Base-by-base conservation (phyloP, 1,284 basidiomycete species). In the Leucoagaricus sp. region DNA sequence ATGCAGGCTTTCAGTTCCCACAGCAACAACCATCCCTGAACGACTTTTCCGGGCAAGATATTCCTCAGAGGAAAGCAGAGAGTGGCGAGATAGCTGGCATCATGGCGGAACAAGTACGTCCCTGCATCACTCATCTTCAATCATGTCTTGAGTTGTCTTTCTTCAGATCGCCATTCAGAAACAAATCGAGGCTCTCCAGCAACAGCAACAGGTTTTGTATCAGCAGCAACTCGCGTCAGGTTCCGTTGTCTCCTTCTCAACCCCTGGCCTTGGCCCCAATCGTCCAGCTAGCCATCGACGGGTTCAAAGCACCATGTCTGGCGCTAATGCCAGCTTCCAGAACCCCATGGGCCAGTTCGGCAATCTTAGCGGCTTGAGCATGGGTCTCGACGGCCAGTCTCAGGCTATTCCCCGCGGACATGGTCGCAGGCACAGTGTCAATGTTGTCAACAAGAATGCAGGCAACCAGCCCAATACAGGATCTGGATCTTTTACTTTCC, bases 341-440 rank as follows among this genome's bases (percentile, higher is more conserved):
- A 75, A 80, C 58, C 78, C 84, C 3, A 87, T 90, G 80, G 82
- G 83, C 53, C 86, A 91, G 64, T 89, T 90, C 64, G 81, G 79
- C 51, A 83, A 77, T 57, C 69, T 89, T 58, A 72, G 73, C 58
- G 77, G 74, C 55, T 69, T 89, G 12, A 81, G 78, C 31, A 68
- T 90, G 59, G 85, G 82, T 26, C 70, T 89, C 38, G 89, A 90
- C 64, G 81, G 80, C 13, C 86, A 89, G 65, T 69, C 80, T 45
- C 76, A 83, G 64, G 81, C 82, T 47, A 72, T 90, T 53, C 89
- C 89, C 53, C 86, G 89, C 61, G 92, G 92, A 26, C 96, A 99
- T 69, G 91, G 91, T 47, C 84, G 96, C 55, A 84, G 96, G 61
- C 96, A 98, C 75, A 96, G 94, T 64, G 92, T 97, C 61, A 98